A percentile compares a stretch with the other conserved stretches of the same genome.
Conservation (phyloP, 345 rosid genomes). For the Salix suchowensis region DNA sequence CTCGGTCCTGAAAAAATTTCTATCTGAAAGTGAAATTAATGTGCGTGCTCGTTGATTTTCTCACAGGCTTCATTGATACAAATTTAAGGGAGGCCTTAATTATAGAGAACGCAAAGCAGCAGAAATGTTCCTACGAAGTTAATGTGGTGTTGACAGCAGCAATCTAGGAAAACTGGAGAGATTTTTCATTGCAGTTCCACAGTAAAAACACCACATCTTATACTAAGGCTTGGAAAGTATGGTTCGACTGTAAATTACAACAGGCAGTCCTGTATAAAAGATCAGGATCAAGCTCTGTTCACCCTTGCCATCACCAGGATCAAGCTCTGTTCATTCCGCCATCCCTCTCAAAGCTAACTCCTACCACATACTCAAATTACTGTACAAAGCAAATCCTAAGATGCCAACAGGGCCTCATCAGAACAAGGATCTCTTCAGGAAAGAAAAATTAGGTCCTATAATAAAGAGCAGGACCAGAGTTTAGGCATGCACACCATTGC, state of each 20-base stretch:
- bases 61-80: too few relatives aligned
- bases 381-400: conserved; percentile 16
- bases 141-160: background rate
- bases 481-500: conserved; percentile 61
- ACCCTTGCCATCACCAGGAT: background rate
- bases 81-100: background rate
- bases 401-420: background rate
- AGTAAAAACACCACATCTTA: background rate
- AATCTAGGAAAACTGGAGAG: background rate
- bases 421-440: background rate
- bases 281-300: conserved; percentile 16
- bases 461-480: background rate
- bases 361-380: conserved; percentile 11
- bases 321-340: background rate
- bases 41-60: too few relatives aligned
- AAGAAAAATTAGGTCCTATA: background rate
- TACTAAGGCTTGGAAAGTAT: background rate
- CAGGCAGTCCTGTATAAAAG: conserved; percentile 20
- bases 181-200: conserved; percentile 1
- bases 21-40: too few relatives aligned
- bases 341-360: background rate
- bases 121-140: background rate
- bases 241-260: conserved; percentile 1
- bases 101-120: background rate
- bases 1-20: too few relatives aligned